Percentiles rank a stretch among this genome's conserved stretches.
These are phyloP conservation scores for Salix exigua DNA, from an alignment of 345 rosid genomes.

Conservation along the genomic window DNA sequence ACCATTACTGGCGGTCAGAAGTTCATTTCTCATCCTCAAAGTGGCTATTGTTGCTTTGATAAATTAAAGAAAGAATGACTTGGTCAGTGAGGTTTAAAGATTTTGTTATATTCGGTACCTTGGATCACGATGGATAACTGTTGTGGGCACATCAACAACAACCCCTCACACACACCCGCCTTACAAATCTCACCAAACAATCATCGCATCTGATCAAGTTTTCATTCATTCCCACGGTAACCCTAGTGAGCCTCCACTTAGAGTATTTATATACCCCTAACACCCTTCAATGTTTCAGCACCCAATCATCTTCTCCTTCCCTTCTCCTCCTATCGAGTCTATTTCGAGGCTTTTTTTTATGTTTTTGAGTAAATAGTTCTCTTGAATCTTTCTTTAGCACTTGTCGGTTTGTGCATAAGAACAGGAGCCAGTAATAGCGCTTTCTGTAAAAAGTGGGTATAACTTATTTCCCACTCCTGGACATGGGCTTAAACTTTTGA, in stretches of 20 bases:
- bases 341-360: neutral
- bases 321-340: neutral
- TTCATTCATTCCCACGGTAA: conserved; percentile 17
- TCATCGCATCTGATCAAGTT: conserved; percentile 17
- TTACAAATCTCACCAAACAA: conserved; percentile 31
- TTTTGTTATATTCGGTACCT: conserved; percentile 40
- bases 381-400: neutral
- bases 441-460: conserved; percentile 24
- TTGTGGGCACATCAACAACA: conserved; percentile 29
- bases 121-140: conserved; percentile 59
- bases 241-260: conserved; percentile 3
- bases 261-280: conserved; percentile 34
- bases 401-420: conserved; percentile 8
- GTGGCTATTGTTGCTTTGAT: conserved; percentile 17
- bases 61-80: conserved; percentile 7
- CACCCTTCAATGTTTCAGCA: conserved; percentile 6
- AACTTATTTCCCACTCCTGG: conserved; percentile 12
- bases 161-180: too few relatives aligned
- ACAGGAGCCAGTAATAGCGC: neutral
- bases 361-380: neutral
- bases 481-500: neutral
- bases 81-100: conserved; percentile 34
- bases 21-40: conserved; percentile 4
- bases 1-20: conserved; percentile 15
- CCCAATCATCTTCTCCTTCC: neutral